Base-by-base conservation (phyloP, 176 grass and related monocot genomes). In the Canna indica region DNA sequence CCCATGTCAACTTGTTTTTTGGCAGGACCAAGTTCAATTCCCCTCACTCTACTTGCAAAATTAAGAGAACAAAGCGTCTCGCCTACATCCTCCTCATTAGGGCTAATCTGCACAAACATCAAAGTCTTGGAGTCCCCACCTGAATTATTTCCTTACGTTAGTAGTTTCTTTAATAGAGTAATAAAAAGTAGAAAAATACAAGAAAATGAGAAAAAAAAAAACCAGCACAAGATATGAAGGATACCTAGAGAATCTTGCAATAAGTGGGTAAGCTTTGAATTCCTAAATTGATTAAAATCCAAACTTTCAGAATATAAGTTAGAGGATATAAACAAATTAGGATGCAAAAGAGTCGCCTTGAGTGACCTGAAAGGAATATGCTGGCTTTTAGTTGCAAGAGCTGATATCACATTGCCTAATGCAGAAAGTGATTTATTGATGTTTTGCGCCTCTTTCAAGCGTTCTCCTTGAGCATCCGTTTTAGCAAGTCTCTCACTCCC, bases 61-160 rank as follows among this genome's bases (percentile, higher is more conserved):
- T 99, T 99, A 14, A 99, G 73, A 14, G 94, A 99, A 52, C 89
- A 99, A 67, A 99, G 84, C 48, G 94, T 99, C 81, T 99, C 94
- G 25, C 89, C 86, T n/a, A 86, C 66, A 20, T 99, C 94, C 78
- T 87, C 85, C 64, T 99, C 94, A 71, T 85, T 90, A 17, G 94
- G 94, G 35, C 94, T 99, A 38, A 99, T 93, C 73, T 99, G 94
- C 52, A 99, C 86, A 82, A 99, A 99, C 94, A 99, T 99, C 61
- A 99, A 74, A 30, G 86, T 93, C 68, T 99, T 99, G 36, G 94
- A 99, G 45, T 99, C 94, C 54, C 94, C 94, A 84, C 89, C 94
- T 99, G 74, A 59, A 85, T 81, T 69, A 3, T 72, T 69, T 67
- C 29, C 65, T 63, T 56, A 22, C n/a, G 80, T 27, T 54, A 41